Conservation (phyloP, 1,139 yeast species). For the Sugiyamaella paludigena region DNA sequence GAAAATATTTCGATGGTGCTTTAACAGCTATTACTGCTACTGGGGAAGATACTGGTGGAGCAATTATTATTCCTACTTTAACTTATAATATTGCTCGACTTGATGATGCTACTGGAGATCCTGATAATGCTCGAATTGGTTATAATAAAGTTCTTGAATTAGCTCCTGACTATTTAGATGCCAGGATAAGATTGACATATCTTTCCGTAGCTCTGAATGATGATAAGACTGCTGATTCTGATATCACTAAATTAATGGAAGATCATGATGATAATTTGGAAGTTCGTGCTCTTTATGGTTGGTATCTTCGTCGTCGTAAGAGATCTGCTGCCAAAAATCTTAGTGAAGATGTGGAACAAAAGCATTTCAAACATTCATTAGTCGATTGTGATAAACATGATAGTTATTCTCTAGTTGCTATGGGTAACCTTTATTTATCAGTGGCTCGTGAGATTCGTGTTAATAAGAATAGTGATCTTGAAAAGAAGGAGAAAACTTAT, state of each 20-base stretch:
- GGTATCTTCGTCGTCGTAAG: constrained; percentile 66
- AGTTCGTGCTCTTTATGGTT: constrained; percentile 86
- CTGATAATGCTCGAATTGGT: constrained; percentile 47
- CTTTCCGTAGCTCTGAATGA: constrained; percentile 43
- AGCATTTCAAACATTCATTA: constrained; percentile 81
- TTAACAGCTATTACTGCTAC: constrained; percentile 40
- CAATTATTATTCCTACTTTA: constrained; percentile 32
- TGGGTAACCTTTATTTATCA: constrained; percentile 82
- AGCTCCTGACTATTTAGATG: constrained; percentile 73
- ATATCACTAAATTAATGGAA: constrained; percentile 54
- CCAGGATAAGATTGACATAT: constrained; percentile 68
- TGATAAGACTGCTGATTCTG: constrained; percentile 43
- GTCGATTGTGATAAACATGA: constrained; percentile 79
- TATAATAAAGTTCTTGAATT: constrained; percentile 56
- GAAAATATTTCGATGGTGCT: constrained; percentile 53
- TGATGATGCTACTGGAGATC: constrained; percentile 43
- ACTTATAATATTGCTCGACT: constrained; percentile 42
- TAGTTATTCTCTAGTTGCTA: constrained; percentile 79
- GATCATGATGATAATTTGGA: constrained; percentile 65
- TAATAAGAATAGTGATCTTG: constrained; percentile 51
- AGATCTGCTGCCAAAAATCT: constrained; percentile 39
- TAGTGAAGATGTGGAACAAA: constrained; percentile 59
- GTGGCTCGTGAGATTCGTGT: constrained; percentile 77
- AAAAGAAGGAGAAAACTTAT: constrained; percentile 73
- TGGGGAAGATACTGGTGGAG: constrained; percentile 42